Evolutionary conservation across 306 rosid species (phyloP).

Genomic region (Citrullus amarus): DNA sequence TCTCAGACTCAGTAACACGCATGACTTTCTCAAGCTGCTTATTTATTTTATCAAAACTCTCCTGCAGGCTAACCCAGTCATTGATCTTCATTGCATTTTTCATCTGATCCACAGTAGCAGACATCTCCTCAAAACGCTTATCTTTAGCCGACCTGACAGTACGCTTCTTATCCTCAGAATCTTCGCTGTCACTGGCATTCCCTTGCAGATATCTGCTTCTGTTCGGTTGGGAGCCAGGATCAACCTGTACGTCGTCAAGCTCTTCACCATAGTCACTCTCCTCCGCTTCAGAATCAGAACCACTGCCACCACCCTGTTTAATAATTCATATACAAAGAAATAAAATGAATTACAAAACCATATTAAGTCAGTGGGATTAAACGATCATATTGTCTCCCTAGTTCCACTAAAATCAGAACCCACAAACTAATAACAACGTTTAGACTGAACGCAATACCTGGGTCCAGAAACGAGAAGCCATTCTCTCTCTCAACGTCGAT

Average conservation of each 20-base stretch:
- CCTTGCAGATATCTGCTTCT: slow-evolving; percentile 27
- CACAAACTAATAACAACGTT: background rate
- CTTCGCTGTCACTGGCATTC: slow-evolving; percentile 60
- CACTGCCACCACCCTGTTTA: slow-evolving; percentile 54
- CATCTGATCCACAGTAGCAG: slow-evolving; percentile 81
- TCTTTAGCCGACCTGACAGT: slow-evolving; percentile 76
- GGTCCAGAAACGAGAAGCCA: slow-evolving; percentile 45
- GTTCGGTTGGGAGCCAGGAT: slow-evolving; percentile 12
- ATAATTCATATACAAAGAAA: background rate
- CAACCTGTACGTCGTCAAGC: slow-evolving; percentile 23
- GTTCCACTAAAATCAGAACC: background rate
- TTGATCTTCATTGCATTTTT: slow-evolving; percentile 94
- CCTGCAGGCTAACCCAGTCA: slow-evolving; percentile 96
- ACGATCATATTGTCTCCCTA: background rate
- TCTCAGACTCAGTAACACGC: slow-evolving; percentile 81
- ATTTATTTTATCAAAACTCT: slow-evolving; percentile 82
- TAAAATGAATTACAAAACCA: background rate
- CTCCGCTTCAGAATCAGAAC: slow-evolving; percentile 70
- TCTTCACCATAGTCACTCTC: slow-evolving; percentile 52
- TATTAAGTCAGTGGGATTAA: background rate
- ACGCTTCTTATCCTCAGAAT: slow-evolving; percentile 50
- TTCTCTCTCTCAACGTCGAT: slow-evolving; percentile 6
- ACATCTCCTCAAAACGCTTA: slow-evolving; percentile 83
- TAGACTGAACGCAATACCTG: slow-evolving; percentile 24
- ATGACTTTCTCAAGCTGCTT: slow-evolving; percentile 95